Evolutionary conservation across 176 grass and related monocot species (phyloP), one percentile per base, ranked within the genome.

Genomic region (Phragmites australis): DNA sequence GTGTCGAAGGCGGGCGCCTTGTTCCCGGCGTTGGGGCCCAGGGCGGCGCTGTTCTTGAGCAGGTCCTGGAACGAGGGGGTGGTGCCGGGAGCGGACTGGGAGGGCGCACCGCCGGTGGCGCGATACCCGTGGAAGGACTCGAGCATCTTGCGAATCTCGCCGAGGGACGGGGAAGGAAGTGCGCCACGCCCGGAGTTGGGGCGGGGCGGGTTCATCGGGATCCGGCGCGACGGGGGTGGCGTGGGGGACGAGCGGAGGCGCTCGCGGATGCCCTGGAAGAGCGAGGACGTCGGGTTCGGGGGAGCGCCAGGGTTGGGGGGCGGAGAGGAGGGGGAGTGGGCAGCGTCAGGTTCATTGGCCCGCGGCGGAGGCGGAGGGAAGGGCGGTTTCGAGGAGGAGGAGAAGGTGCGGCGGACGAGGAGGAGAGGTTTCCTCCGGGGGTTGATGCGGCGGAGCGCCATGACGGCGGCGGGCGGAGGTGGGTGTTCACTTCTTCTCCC

Each of bases 381-480:
- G 21, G 81, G 68, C 13, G 39, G 73, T 47, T 14, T 30, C 15
- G 83, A 84, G 14, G 61, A 84, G 4, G 76, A 85, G 52, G 64
- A 85, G 71, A 75, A 81, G 13, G 55, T 18, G 31, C 77, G 82
- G 22, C 65, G 47, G 3, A 17, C 16, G 23, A 63, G 75, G 69
- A 75, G 12, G 27, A 80, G 46, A 31, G 61, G 61, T 6, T 22
- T 80, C 68, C 64, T 77, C 9, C 17, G 26, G 9, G 59, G 8
- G 25, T 34, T 77, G 85, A 91, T 83, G 55, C 65, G 29, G 64
- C 64, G 77, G 64, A 89, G 87, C 71, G 77, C 87, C 87, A 89
- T 89, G 82, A 70, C 70, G 71, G 79, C 66, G 77, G 74, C 66
- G 84, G 37, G 65, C 5, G 62, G 71, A 31, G 22, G 41, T 42